phyloP scores from a whole-genome alignment of 192 early-diverging fungal species.

The Mortierella claussenii region DNA sequence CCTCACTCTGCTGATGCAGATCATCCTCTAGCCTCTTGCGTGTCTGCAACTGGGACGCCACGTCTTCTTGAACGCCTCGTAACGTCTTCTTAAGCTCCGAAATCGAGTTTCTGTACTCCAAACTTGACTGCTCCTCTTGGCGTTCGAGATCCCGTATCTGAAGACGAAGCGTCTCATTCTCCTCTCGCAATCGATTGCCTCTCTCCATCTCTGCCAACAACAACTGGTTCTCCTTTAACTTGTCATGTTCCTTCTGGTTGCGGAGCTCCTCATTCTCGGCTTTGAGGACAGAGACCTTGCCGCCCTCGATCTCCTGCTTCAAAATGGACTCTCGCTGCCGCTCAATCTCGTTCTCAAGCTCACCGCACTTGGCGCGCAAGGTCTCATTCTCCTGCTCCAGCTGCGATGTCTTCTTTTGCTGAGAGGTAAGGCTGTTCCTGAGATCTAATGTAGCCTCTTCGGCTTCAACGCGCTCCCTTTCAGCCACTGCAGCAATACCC shows the following conservation, averaged over 20 bases:
- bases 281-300: constrained; percentile 34
- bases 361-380: constrained; percentile 36
- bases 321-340: constrained; percentile 42
- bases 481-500: constrained; percentile 37
- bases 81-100: constrained; percentile 39
- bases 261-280: constrained; percentile 51
- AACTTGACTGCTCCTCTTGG: constrained; percentile 14
- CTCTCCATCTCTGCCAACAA: constrained; percentile 48
- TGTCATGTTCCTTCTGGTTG: constrained; percentile 40
- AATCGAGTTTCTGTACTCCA: constrained; percentile 24
- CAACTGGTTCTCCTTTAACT: constrained; percentile 39
- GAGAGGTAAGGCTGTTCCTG: constrained; percentile 19
- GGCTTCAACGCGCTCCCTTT: constrained; percentile 39
- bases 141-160: constrained; percentile 43
- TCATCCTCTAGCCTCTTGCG: constrained; percentile 40
- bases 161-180: constrained; percentile 33
- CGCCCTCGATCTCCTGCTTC: constrained; percentile 47
- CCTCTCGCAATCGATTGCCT: constrained; percentile 37
- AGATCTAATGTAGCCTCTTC: constrained; percentile 35
- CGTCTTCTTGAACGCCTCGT: constrained; percentile 33
- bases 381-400: constrained; percentile 42
- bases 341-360: constrained; percentile 51
- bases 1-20: constrained; percentile 9
- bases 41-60: constrained; percentile 34
- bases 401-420: constrained; percentile 23